Evolutionary conservation across 2,329 filamentous ascomycete species (phyloP), one percentile per base, ranked within the genome.

Genomic region (Sphaerostilbella broomeana): DNA sequence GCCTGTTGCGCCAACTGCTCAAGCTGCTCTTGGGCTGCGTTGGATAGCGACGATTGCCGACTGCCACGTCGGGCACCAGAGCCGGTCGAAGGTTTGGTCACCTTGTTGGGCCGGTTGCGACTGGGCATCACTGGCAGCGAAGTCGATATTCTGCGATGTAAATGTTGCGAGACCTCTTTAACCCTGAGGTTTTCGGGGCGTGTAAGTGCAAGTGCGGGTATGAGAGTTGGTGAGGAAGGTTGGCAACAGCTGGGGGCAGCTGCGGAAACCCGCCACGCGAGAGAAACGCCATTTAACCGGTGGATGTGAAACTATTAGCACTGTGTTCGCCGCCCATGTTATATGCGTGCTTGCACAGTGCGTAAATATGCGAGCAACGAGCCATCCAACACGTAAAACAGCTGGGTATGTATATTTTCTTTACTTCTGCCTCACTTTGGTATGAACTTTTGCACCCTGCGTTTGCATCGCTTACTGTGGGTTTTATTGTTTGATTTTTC

Each of bases 51-150:
- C 9, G 51, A 43, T 42, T 52, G 53, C 22, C 56, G 58, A 42
- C 38, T 41, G 33, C n/a, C 40, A 29, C 43, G 44, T 4, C 44
- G 44, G 35, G 34, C 19, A 15, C 22, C 54, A 35, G 40, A 24
- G 4, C 40, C 41, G 18, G 51, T 43, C 32, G 48, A 46, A 28
- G 60, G 53, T 53, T 71, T 72, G 37, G 61, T 62, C 51, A 70
- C 65, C 54, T 68, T 70, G 56, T 53, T 63, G 24, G 59, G 59
- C 38, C 63, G 63, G 47, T 53, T 61, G 40, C 63, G 63, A 43
- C 51, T 45, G 33, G 62, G 47, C 45, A 51, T 50, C 27, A 11
- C 30, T n/a, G 12, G 18, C 18, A 15, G 9, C 8, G 2, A 25
- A 8, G 7, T 22, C 10, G n/a, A 21, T 35, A 15, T 5, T 27